phyloP scores from a whole-genome alignment of 1,284 basidiomycete species.

The Leccinum subfulvum region DNA sequence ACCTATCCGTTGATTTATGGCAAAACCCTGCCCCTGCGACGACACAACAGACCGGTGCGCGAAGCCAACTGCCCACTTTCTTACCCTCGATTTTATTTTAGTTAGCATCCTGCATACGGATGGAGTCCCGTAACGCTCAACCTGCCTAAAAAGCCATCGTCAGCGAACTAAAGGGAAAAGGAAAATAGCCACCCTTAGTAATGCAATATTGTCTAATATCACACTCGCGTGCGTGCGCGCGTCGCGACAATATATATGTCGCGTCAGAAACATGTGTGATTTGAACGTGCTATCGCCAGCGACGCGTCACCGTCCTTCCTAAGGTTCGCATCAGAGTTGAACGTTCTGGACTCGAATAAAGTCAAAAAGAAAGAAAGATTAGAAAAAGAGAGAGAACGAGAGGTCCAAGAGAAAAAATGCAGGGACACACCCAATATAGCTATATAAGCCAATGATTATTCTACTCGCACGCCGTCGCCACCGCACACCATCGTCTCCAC shows the following conservation, averaged over 20 bases:
- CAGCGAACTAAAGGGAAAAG: background rate
- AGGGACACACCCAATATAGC: too few relatives aligned
- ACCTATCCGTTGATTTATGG: background rate
- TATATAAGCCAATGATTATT: too few relatives aligned
- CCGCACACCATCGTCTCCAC: background rate
- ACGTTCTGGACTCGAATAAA: too few relatives aligned
- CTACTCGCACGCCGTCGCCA: background rate
- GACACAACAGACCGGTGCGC: background rate
- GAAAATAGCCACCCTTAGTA: background rate
- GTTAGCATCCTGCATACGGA: background rate
- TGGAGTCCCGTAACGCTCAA: background rate
- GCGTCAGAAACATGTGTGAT: too few relatives aligned
- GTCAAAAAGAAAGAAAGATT: too few relatives aligned
- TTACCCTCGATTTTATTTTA: background rate
- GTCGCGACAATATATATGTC: too few relatives aligned
- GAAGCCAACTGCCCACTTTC: background rate
- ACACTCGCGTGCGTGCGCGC: background rate
- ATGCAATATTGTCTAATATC: background rate
- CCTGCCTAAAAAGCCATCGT: background rate
- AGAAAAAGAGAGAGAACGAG: too few relatives aligned
- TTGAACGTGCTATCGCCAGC: too few relatives aligned
- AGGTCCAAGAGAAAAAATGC: too few relatives aligned
- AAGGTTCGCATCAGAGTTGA: too few relatives aligned
- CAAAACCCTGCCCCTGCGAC: background rate
- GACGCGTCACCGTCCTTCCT: too few relatives aligned